phyloP scores from a whole-genome alignment of 805 yeast genomes.

The Ascoidea asiatica region DNA sequence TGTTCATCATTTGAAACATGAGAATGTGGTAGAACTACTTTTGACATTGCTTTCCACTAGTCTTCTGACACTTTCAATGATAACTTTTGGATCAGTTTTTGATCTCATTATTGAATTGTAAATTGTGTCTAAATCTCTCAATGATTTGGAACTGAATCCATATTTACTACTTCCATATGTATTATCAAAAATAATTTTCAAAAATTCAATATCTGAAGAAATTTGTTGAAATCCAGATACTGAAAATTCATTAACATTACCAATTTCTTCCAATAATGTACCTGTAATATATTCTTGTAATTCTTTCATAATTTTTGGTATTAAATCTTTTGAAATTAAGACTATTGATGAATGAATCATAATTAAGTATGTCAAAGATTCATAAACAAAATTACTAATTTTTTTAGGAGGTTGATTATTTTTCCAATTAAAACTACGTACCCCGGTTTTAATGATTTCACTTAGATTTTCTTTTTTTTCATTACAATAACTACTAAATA shows the following conservation, averaged over 20 bases:
- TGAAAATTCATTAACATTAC: conserved; percentile 30
- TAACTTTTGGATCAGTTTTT: conserved; percentile 5
- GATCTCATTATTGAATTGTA: conserved; percentile 4
- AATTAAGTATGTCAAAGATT: conserved; percentile 33
- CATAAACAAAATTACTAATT: conserved; percentile 33
- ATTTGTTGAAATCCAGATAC: conserved; percentile 36
- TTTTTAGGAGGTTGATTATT: conserved; percentile 21
- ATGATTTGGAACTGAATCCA: conserved; percentile 8
- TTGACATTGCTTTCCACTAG: conserved; percentile 6
- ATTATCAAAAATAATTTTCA: conserved; percentile 17
- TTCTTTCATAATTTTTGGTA: conserved; percentile 30
- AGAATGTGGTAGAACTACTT: neutral
- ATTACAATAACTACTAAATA: conserved; percentile 39
- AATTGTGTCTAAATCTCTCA: conserved; percentile 4
- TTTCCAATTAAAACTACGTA: conserved; percentile 30
- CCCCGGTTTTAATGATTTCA: conserved; percentile 26
- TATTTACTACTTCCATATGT: neutral
- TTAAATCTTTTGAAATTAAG: conserved; percentile 32
- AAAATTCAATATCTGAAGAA: conserved; percentile 39
- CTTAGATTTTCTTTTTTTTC: conserved; percentile 30
- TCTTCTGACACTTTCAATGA: conserved; percentile 6
- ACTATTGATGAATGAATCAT: conserved; percentile 37
- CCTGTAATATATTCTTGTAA: conserved; percentile 26
- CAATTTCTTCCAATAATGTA: conserved; percentile 23
- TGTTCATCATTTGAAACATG: no score